Evolutionary conservation across 2,329 filamentous ascomycete genomes (phyloP), one percentile per base, ranked within the genome.

Genomic region (Aspergillus sp.): DNA sequence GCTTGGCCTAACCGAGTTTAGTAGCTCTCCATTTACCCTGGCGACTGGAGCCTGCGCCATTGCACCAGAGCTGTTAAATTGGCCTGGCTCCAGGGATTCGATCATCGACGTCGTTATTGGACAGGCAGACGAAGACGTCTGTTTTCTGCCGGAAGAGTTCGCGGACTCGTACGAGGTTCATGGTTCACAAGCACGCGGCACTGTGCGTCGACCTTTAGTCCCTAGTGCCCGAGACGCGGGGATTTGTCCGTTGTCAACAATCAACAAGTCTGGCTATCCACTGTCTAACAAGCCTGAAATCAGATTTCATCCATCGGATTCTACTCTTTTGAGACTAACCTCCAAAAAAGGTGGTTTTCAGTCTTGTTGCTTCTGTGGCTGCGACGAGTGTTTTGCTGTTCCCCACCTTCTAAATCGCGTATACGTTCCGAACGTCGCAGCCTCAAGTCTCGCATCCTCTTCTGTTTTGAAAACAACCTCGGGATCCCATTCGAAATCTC

Each of bases 401-500:
- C 45, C 33, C 50, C 45, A 44, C 39, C 27, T 49, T 48, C 49
- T 50, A 20, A 54, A 45, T 45, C 45, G 56, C 56, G 50, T 54
- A 57, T 54, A 42, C 56, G 50, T 49, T 52, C 55, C 45, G 50
- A 57, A 53, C 50, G 24, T 9, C 44, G 30, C 54, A 37, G 20
- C 45, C 27, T 5, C 15, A 44, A 42, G 52, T 22, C 37, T 44
- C 44, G 44, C 33, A 47, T 51, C 24, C 37, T 58, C 51, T 34
- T 34, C 40, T 50, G 30, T 51, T 54, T 30, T 44, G 19, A 24
- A 30, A 46, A 50, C 30, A 33, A 45, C 51, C 37, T 54, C 40
- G 40, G 50, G n/a, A 9, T 33, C 24, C 33, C 17, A 37, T 40
- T 48, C 45, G 19, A 24, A 17, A 9, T 53, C n/a, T 53, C 37